Evolutionary conservation across 2,329 filamentous ascomycete species (phyloP), one percentile per base, ranked within the genome.

Genomic region (Atkinsonella hypoxylon): DNA sequence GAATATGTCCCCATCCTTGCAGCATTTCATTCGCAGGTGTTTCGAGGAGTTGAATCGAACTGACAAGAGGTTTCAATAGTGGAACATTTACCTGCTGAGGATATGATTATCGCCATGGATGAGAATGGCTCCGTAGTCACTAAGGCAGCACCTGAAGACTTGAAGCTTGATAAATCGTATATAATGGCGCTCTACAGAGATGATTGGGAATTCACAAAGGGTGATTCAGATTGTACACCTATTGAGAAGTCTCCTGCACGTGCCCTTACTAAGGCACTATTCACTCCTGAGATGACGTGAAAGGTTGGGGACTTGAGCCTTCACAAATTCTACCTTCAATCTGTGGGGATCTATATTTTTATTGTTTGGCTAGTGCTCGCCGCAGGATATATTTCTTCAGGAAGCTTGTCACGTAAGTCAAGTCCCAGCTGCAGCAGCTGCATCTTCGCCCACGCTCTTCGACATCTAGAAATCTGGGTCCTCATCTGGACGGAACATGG

Each of bases 241-340:
- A 5, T 3, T 3, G 26, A 22, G 4, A 44, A 44, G 18, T 22
- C 18, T 44, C 18, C 18, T 30, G n/a, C 2, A 9, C 8, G 3
- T 4, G 42, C 2, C 42, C 18, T 22, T 22, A 5, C 20, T 22
- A 22, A 22, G 20, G 20, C 20, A 22, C 20, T 5, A 22, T 22
- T 22, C 3, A 22, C 20, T 22, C 20, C 20, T 22, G n/a, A 42
- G 22, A 22, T 46, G 41, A 45, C 13, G 13, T 42, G 41, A 17
- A 32, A 48, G 17, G 44, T 26, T 15, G 51, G 51, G 45, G 51
- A 53, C 31, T n/a, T 51, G 26, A 41, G 40, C 9, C 40, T 53
- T 12, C 51, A 53, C 41, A 22, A 22, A 4, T 53, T 53, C 22
- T 53, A 53, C 17, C 31, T 53, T n/a, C 11, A 43, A 20, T 53